phyloP scores from a whole-genome alignment of 1,284 basidiomycete species.

The Inonotus hispidus region DNA sequence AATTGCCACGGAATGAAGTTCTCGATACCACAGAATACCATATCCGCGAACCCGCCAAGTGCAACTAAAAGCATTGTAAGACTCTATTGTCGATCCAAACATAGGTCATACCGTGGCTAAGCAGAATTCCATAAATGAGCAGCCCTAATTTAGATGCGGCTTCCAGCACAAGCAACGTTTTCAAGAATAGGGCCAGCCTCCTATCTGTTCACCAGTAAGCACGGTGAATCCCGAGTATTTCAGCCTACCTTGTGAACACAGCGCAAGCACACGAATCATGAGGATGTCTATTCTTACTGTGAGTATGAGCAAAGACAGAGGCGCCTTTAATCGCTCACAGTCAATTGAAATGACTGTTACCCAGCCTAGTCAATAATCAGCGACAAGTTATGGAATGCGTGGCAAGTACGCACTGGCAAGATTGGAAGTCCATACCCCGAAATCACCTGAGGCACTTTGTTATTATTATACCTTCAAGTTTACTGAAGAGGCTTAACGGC shows the following conservation, averaged over 20 bases:
- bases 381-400: not conserved
- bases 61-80: not conserved
- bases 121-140: not conserved
- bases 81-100: not conserved
- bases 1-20: not conserved
- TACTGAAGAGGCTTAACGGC: not conserved
- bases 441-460: too few relatives aligned
- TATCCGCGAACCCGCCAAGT: not conserved
- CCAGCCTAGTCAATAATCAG: not conserved
- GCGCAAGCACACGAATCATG: slow-evolving; percentile 4
- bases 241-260: not conserved
- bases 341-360: not conserved
- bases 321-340: not conserved
- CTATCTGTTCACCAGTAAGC: not conserved
- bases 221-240: not conserved
- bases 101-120: not conserved
- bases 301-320: not conserved
- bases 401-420: too few relatives aligned
- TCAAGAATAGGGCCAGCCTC: not conserved
- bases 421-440: too few relatives aligned
- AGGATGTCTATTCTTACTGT: not conserved
- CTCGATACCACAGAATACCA: not conserved
- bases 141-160: not conserved
- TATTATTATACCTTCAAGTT: too few relatives aligned
- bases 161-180: not conserved